Evolutionary conservation across 2,329 filamentous ascomycete species (phyloP).

Genomic region (Metarhizium rileyi): DNA sequence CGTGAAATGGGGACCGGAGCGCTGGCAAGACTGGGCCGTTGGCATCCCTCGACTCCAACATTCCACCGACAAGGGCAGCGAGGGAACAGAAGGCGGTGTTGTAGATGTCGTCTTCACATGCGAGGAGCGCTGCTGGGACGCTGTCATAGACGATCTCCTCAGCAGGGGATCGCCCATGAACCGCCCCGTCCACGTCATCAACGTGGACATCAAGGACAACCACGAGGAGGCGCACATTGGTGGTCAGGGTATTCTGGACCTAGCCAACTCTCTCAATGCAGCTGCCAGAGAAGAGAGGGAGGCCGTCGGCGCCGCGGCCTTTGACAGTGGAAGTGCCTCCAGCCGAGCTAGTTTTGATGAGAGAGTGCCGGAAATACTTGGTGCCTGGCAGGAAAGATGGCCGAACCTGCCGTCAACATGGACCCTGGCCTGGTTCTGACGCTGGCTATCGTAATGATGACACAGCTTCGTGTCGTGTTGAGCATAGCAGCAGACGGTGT

Average conservation of each 20-base stretch:
- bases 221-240: conserved; percentile 92
- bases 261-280: conserved; percentile 76
- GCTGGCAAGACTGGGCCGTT: conserved; percentile 95
- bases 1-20: conserved; percentile 91
- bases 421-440: conserved; percentile 87
- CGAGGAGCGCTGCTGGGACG: conserved; percentile 97
- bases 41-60: conserved; percentile 75
- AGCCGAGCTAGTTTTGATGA: conserved; percentile 79
- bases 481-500: too few relatives aligned
- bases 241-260: conserved; percentile 81
- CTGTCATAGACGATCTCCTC: conserved; percentile 87
- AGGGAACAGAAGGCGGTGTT: conserved; percentile 77
- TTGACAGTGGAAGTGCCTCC: conserved; percentile 58
- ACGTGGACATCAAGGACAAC: conserved; percentile 96
- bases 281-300: conserved; percentile 70
- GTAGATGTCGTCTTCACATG: conserved; percentile 96
- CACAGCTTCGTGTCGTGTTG: neutral
- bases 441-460: neutral
- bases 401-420: conserved; percentile 83
- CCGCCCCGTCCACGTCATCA: conserved; percentile 92
- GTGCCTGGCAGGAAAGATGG: conserved; percentile 90
- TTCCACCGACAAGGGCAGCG: conserved; percentile 62
- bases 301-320: conserved; percentile 50
- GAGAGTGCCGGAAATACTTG: conserved; percentile 82
- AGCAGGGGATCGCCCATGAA: conserved; percentile 80